A percentile compares a stretch with the other conserved stretches of the same genome.
Evolutionary conservation across 352 stramenopile genomes (phyloP).

Genomic region (Globisporangium mamillatum): DNA sequence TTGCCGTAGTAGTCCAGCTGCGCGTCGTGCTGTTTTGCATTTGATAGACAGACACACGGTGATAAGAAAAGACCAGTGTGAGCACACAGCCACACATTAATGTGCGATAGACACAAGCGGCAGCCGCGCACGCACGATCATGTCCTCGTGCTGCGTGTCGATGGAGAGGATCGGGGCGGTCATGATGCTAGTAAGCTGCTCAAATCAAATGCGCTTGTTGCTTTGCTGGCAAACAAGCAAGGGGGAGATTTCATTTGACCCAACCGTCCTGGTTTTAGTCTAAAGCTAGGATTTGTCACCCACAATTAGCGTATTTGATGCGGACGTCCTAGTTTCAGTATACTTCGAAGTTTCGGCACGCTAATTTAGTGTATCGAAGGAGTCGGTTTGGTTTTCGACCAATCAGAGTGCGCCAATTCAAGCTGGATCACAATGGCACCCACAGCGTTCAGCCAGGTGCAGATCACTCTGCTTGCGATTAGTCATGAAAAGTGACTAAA

Average conservation of each 20-base stretch:
- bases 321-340: too few species aligned
- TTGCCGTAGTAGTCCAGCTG: slow-evolving; percentile 99
- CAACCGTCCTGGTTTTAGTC: not conserved
- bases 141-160: slow-evolving; percentile 98
- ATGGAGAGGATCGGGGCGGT: slow-evolving; percentile 88
- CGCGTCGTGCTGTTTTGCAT: slow-evolving; percentile 88
- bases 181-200: slow-evolving; percentile 38
- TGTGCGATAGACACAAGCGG: too few species aligned
- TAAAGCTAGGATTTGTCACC: not conserved
- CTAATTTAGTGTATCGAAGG: not conserved
- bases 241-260: slow-evolving; percentile 11
- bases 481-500: too few species aligned
- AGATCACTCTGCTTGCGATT: not conserved
- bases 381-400: slow-evolving; percentile 7
- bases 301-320: too few species aligned
- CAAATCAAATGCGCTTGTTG: slow-evolving; percentile 12
- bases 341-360: not conserved
- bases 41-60: slow-evolving; percentile 20
- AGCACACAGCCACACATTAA: not conserved
- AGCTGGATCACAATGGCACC: not conserved
- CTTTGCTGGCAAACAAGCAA: slow-evolving; percentile 24
- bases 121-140: slow-evolving; percentile 73
- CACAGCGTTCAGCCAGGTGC: not conserved
- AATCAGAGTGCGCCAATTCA: slow-evolving; percentile 34
- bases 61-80: not conserved